A percentile compares a stretch with the other conserved stretches of the same genome.
phyloP scores from a whole-genome alignment of 108 stramenopile genomes.

The Nitzschia sp. region DNA sequence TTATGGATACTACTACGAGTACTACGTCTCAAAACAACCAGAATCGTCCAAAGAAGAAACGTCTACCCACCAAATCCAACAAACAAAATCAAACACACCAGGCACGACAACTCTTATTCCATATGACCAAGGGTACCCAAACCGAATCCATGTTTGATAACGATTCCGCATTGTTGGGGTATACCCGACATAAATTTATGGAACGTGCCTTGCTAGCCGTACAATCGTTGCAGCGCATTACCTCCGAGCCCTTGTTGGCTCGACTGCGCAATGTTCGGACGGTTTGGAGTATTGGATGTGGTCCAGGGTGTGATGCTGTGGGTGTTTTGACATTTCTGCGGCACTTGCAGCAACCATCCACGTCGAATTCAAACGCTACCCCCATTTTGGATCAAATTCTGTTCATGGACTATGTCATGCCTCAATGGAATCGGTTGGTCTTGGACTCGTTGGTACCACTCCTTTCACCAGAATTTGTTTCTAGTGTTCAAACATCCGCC shows the following conservation, averaged over 20 bases:
- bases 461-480: constrained; percentile 35
- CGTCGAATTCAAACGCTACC: neutral
- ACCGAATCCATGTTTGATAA: constrained; percentile 60
- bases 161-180: constrained; percentile 61
- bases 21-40: neutral
- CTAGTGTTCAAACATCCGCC: constrained; percentile 22
- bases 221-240: constrained; percentile 47
- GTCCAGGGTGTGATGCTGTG: constrained; percentile 69
- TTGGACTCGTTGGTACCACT: constrained; percentile 47
- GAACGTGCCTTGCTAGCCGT: constrained; percentile 61
- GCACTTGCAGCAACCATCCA: neutral
- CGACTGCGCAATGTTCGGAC: constrained; percentile 27
- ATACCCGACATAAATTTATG: constrained; percentile 69
- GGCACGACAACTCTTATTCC: constrained; percentile 44
- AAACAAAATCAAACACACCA: constrained; percentile 44
- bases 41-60: neutral
- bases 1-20: neutral
- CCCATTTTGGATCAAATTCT: constrained; percentile 29
- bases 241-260: constrained; percentile 29
- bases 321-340: constrained; percentile 51
- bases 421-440: constrained; percentile 59
- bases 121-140: constrained; percentile 83
- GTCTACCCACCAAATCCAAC: neutral
- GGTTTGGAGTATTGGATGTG: constrained; percentile 69
- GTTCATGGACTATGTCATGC: constrained; percentile 68